These are phyloP conservation scores for Agrostemma githago DNA, from an alignment of 148 eudicot species.

Conservation along the genomic window DNA sequence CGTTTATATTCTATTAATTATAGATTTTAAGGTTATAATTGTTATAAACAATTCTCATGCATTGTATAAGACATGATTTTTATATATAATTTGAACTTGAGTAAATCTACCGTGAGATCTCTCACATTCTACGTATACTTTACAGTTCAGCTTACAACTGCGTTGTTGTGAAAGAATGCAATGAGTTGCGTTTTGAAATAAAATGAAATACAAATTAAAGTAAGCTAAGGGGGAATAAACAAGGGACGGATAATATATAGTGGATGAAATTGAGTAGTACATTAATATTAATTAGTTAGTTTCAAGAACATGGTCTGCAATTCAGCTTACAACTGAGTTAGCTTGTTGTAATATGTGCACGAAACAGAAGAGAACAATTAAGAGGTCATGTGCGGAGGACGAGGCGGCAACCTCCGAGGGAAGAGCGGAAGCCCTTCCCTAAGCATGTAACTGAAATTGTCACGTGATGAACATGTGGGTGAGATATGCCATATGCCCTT, in stretches of 20 bases:
- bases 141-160: too few relatives aligned
- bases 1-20: too few relatives aligned
- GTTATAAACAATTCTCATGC: too few relatives aligned
- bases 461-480: conserved; percentile 3
- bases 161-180: too few relatives aligned
- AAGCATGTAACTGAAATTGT: not conserved
- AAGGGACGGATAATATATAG: not conserved
- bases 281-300: not conserved
- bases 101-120: too few relatives aligned
- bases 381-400: conserved; percentile 2
- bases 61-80: too few relatives aligned
- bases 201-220: too few relatives aligned
- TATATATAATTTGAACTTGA: too few relatives aligned
- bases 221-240: not conserved
- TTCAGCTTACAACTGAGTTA: not conserved
- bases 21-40: too few relatives aligned
- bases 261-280: not conserved
- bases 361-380: not conserved
- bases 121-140: too few relatives aligned
- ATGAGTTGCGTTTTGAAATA: not conserved
- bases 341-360: not conserved
- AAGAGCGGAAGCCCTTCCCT: not conserved
- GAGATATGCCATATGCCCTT: not conserved
- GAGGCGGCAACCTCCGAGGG: not conserved
- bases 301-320: not conserved